These are phyloP conservation scores for Oryza rufipogon DNA, from an alignment of 176 grass and related monocot genomes.

Conservation along the genomic window DNA sequence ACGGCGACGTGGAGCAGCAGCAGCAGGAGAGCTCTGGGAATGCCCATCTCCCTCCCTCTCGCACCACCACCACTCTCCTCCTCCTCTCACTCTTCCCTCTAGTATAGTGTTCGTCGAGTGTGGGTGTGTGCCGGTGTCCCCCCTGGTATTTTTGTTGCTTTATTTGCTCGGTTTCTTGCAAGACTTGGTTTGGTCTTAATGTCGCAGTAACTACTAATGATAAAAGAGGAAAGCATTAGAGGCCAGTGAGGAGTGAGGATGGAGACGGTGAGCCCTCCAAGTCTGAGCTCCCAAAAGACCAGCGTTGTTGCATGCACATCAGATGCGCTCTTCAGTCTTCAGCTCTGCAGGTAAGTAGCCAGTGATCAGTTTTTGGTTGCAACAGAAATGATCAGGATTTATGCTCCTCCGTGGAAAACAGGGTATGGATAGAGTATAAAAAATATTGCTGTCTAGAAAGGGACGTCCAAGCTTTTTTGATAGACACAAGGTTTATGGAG, in stretches of 20 bases:
- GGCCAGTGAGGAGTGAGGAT: neutral
- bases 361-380: neutral
- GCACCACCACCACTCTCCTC: neutral
- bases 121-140: no score
- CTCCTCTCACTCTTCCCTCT: neutral
- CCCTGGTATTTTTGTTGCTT: conserved; percentile 19
- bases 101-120: neutral
- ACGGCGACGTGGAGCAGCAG: neutral
- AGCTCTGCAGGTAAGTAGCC: neutral
- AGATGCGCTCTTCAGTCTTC: neutral
- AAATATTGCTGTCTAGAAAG: conserved; percentile 11
- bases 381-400: neutral
- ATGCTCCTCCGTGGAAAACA: neutral
- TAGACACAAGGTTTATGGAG: neutral
- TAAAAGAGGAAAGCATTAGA: neutral
- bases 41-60: conserved; percentile 48
- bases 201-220: conserved; percentile 31
- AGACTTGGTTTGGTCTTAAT: neutral
- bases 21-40: conserved; percentile 35
- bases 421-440: neutral
- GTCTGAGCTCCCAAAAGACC: neutral
- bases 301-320: conserved; percentile 10
- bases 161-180: conserved; percentile 5
- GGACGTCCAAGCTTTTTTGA: neutral
- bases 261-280: neutral